Conservation (phyloP, 1,284 basidiomycete species). For the Rhodotorula sp. region DNA sequence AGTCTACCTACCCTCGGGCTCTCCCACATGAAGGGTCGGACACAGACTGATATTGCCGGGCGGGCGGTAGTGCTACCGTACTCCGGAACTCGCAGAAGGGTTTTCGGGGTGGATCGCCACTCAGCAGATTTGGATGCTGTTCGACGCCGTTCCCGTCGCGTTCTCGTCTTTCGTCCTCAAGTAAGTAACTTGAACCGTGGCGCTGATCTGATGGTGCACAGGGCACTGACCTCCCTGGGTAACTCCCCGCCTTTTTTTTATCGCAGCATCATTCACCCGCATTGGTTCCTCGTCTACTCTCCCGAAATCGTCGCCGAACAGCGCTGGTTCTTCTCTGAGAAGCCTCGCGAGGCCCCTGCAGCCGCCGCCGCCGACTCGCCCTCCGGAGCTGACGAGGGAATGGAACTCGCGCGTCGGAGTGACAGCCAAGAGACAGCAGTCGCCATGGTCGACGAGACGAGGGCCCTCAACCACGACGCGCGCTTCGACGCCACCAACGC, state of each 20-base stretch:
- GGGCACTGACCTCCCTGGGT: too few relatives aligned
- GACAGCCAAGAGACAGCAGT: not conserved
- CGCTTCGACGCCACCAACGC: too few relatives aligned
- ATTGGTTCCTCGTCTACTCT: slow-evolving; percentile 16
- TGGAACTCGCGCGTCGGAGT: not conserved
- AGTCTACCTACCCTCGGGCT: not conserved
- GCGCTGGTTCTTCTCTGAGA: too few relatives aligned
- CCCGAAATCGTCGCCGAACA: not conserved
- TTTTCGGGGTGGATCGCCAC: slow-evolving; percentile 19
- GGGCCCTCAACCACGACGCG: too few relatives aligned
- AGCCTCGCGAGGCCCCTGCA: too few relatives aligned
- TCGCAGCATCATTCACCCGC: slow-evolving; percentile 23
- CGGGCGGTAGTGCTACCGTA: slow-evolving; percentile 28
- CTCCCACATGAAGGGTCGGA: too few relatives aligned
- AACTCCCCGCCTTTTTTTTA: too few relatives aligned
- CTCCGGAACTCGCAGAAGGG: slow-evolving; percentile 26
- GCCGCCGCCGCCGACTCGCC: too few relatives aligned
- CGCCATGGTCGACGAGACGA: not conserved
- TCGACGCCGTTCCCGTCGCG: slow-evolving; percentile 21
- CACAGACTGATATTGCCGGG: not conserved
- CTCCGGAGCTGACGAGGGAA: too few relatives aligned
- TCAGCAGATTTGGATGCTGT: slow-evolving; percentile 15
- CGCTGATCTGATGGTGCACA: too few relatives aligned
- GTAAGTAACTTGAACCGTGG: slow-evolving; percentile 5
- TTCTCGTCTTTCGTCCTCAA: slow-evolving; percentile 18